phyloP scores from a whole-genome alignment of 2,329 filamentous ascomycete genomes.

The Pseudopyricularia cyperi region DNA sequence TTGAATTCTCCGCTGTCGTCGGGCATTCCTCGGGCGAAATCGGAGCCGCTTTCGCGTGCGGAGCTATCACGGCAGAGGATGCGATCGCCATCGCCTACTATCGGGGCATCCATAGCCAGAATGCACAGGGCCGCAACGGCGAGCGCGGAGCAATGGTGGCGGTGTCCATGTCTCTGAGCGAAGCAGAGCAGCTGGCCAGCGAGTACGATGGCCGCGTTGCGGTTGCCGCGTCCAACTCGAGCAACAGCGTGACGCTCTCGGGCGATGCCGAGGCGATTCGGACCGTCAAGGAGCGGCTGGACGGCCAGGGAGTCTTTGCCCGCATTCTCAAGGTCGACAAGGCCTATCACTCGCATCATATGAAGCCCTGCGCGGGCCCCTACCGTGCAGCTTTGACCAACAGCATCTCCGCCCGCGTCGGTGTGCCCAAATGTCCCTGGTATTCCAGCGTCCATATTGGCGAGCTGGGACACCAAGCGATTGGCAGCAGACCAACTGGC shows the following conservation, averaged over 20 bases:
- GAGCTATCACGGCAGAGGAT: conserved; percentile 18
- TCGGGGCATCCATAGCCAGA: conserved; percentile 19
- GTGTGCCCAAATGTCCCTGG: not conserved
- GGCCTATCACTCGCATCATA: conserved; percentile 37
- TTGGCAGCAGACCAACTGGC: not conserved
- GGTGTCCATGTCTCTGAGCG: conserved; percentile 14
- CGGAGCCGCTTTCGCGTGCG: not conserved
- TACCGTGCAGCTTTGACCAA: not conserved
- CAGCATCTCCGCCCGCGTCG: not conserved
- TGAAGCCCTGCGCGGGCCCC: conserved; percentile 13
- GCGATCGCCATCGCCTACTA: conserved; percentile 27
- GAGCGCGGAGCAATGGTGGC: conserved; percentile 21
- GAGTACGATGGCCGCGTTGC: conserved; percentile 13
- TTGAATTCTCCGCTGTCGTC: conserved; percentile 11
- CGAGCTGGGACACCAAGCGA: not conserved
- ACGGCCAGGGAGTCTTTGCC: conserved; percentile 15
- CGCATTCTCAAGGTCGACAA: conserved; percentile 26
- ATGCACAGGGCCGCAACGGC: conserved; percentile 1
- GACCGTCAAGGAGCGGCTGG: conserved; percentile 10
- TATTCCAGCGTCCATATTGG: not conserved
- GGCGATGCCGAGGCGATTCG: conserved; percentile 18
- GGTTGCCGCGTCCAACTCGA: conserved; percentile 19
- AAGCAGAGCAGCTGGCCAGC: conserved; percentile 14
- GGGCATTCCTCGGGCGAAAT: not conserved
- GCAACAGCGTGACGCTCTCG: conserved; percentile 20